Conservation (phyloP, 2,329 filamentous ascomycete genomes). For the Curvularia hawaiiensis region DNA sequence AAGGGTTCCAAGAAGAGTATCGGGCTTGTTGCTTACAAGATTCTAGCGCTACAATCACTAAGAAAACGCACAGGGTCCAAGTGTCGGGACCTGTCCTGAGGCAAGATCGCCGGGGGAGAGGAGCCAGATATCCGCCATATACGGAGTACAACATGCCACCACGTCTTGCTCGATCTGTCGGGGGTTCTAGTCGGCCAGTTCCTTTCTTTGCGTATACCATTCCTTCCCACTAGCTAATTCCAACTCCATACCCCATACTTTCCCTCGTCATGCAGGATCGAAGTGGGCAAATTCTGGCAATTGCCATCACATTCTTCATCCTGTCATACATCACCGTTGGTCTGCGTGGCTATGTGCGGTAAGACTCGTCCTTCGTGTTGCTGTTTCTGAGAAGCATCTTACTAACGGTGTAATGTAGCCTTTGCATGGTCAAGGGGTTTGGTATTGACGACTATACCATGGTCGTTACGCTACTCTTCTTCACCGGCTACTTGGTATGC, state of each 20-base stretch:
- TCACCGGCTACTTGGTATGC: constrained; percentile 40
- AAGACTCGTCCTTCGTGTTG: constrained; percentile 14
- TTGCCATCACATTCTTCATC: constrained; percentile 45
- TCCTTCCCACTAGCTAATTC: not conserved
- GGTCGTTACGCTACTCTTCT: constrained; percentile 45
- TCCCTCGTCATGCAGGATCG: constrained; percentile 30
- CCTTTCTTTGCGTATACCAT: constrained; percentile 4
- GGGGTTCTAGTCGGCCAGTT: not conserved
- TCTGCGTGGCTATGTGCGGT: constrained; percentile 47
- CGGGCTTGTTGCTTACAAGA: constrained; percentile 17
- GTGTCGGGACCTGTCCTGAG: constrained; percentile 17
- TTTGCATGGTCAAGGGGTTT: constrained; percentile 45
- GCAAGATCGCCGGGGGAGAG: constrained; percentile 14
- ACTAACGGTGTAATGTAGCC: constrained; percentile 19
- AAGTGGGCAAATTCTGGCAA: constrained; percentile 31
- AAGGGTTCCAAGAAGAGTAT: constrained; percentile 11
- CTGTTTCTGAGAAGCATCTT: not conserved
- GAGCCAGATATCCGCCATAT: constrained; percentile 4
- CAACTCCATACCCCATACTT: constrained; percentile 1
- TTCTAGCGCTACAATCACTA: constrained; percentile 15
- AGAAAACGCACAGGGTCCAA: constrained; percentile 8
- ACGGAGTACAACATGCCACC: constrained; percentile 20
- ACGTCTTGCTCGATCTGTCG: constrained; percentile 5
- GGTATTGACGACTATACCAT: constrained; percentile 50
- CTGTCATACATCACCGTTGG: constrained; percentile 47